Conservation (phyloP, 176 grass and related monocot species). For the Hordeum marinum region DNA sequence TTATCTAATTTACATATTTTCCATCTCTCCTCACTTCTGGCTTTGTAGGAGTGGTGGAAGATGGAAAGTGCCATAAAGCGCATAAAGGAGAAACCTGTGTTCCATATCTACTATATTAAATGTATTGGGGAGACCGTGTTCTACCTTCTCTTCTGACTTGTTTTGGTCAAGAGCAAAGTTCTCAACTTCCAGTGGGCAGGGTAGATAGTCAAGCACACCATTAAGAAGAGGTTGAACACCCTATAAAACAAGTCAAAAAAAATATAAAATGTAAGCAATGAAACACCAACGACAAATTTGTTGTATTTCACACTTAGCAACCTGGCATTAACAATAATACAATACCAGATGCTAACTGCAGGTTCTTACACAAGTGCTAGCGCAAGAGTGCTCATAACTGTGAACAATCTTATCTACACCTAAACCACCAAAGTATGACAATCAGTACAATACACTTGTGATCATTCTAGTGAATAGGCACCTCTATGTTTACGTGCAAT, state of each 20-base stretch:
- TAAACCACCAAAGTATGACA: background rate
- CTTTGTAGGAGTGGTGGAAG: background rate
- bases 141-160: conserved; percentile 95
- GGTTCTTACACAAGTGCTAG: background rate
- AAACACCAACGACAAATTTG: conserved; percentile 12
- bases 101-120: conserved; percentile 4
- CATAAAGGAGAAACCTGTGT: background rate
- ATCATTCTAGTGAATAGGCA: conserved; percentile 2
- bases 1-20: background rate
- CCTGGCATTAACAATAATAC: conserved; percentile 9
- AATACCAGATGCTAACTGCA: background rate
- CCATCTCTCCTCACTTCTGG: background rate
- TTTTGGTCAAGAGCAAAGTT: conserved; percentile 92
- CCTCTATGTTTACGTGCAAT: background rate
- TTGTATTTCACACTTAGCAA: conserved; percentile 13
- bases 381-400: background rate
- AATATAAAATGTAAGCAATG: background rate
- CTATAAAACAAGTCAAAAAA: conserved; percentile 48
- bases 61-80: background rate
- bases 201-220: conserved; percentile 93
- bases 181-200: conserved; percentile 79
- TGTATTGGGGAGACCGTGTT: background rate
- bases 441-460: background rate
- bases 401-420: background rate
- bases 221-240: conserved; percentile 93